Base-by-base conservation (phyloP, 768 basidiomycete genomes). In the Leucosporidium creatinivorum region DNA sequence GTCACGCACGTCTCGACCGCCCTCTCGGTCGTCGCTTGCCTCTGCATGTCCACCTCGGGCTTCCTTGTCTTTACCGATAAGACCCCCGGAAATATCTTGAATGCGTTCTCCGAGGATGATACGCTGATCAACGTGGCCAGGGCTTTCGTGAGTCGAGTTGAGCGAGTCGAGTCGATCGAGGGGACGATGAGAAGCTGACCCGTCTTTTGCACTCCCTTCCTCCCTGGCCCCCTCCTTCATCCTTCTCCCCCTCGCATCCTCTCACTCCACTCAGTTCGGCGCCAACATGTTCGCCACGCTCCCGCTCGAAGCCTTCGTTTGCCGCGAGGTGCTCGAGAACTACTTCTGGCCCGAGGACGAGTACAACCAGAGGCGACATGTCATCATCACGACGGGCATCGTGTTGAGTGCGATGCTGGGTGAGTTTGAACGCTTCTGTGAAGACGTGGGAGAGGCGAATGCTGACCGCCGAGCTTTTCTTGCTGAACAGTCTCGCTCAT, bases 291-390 rank as follows among this genome's bases (percentile, higher is more conserved):
- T 97, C 75, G 93, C 93, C 1, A 99, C 96, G 0, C 84, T 97
- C 26, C 96, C 96, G 1, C 81, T 99, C 50, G 96, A 99, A 60
- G 74, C 73, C 19, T 99, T 98, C 77, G 96, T 99, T 30, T 99
- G 96, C 76, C 84, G 96, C 80, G 96, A 99, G 82, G 92, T 97
- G 60, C 84, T 97, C 50, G 96, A 99, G 75, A 89, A 93, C 72
- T 96, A 86, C 77, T 97, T 96, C 82, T 99, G 93, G 83, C 85
- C 90, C 3, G 87, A 89, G 73, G 89, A 91, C 73, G 77, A 82
- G 17, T 99, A 90, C 82, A 89, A 82, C 76, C 82, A 84, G 70
- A 86, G 88, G 69, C 85, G 93, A 44, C 94, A 76, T 76, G 73
- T 97, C 64, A 86, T 94, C 78, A 89, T 97, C 78, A 99, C 96